Conservation (phyloP, 768 basidiomycete genomes). For the Phanerochaete carnosa region DNA sequence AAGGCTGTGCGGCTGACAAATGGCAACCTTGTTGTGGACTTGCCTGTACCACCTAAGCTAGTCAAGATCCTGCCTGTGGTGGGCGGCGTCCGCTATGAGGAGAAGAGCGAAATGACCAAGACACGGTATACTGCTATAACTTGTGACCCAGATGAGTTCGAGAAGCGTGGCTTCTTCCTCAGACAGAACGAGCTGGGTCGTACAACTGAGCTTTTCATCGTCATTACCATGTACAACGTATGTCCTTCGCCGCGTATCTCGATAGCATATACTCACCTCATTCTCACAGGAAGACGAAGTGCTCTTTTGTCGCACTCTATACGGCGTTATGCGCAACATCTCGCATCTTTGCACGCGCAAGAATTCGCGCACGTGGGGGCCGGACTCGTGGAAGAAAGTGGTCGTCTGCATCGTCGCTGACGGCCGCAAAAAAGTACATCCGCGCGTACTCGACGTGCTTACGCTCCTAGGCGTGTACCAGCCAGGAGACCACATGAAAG, state of each 20-base stretch:
- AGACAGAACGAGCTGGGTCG: conserved; percentile 79
- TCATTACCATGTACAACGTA: conserved; percentile 97
- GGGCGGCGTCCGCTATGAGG: conserved; percentile 6
- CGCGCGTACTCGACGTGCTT: conserved; percentile 82
- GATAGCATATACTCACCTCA: neutral
- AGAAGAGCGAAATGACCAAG: conserved; percentile 64
- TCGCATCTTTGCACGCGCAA: conserved; percentile 80
- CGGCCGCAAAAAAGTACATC: conserved; percentile 78
- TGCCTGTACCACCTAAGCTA: conserved; percentile 81
- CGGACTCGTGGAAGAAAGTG: conserved; percentile 96
- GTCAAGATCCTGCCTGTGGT: conserved; percentile 53
- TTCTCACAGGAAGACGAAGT: conserved; percentile 77
- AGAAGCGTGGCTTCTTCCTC: conserved; percentile 77
- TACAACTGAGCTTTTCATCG: conserved; percentile 88
- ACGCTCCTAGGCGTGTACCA: conserved; percentile 95
- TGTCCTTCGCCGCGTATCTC: conserved; percentile 24
- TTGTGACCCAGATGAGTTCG: conserved; percentile 91
- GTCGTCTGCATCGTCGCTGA: conserved; percentile 93
- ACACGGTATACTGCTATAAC: conserved; percentile 87
- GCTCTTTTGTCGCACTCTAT: conserved; percentile 87
- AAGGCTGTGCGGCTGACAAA: conserved; percentile 79
- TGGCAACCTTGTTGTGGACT: conserved; percentile 84
- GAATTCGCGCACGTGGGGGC: conserved; percentile 93
- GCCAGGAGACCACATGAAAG: conserved; percentile 56
- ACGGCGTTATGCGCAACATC: conserved; percentile 92